Conservation (phyloP, 306 rosid genomes). For the Dalbergia oliveri region DNA sequence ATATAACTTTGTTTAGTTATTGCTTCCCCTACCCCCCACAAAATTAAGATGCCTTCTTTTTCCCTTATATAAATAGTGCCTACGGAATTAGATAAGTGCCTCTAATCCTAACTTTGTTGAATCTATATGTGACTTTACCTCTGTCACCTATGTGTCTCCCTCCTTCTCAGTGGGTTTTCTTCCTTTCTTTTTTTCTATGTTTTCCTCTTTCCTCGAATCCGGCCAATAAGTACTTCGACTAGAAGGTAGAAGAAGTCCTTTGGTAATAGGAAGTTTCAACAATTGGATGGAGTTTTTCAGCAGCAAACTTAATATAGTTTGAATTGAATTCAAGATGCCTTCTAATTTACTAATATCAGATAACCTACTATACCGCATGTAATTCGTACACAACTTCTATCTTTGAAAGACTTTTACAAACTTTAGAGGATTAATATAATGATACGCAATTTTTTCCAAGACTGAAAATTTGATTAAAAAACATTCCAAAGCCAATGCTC, state of each 20-base stretch:
- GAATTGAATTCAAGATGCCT: background rate
- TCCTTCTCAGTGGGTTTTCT: background rate
- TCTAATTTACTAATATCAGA: too few species aligned
- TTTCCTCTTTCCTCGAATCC: conserved; percentile 35
- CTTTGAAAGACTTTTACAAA: too few species aligned
- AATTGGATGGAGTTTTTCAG: conserved; percentile 20
- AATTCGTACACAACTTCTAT: too few species aligned
- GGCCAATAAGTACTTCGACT: conserved; percentile 33
- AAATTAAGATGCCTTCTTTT: conserved; percentile 56
- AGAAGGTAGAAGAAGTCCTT: conserved; percentile 32
- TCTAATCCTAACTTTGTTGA: conserved; percentile 48
- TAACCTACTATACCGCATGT: too few species aligned
- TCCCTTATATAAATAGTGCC: conserved; percentile 50
- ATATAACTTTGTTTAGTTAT: background rate
- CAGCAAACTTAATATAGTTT: conserved; percentile 21
- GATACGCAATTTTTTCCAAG: too few species aligned
- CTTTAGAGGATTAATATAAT: background rate
- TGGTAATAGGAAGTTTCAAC: conserved; percentile 14
- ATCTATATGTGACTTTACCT: conserved; percentile 46
- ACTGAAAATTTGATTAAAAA: too few species aligned
- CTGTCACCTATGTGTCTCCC: background rate
- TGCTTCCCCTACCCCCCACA: background rate
- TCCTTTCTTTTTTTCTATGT: background rate
- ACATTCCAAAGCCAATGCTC: background rate
- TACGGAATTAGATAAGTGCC: conserved; percentile 48